phyloP scores from a whole-genome alignment of 768 basidiomycete species.

The Kwoniella sp. region DNA sequence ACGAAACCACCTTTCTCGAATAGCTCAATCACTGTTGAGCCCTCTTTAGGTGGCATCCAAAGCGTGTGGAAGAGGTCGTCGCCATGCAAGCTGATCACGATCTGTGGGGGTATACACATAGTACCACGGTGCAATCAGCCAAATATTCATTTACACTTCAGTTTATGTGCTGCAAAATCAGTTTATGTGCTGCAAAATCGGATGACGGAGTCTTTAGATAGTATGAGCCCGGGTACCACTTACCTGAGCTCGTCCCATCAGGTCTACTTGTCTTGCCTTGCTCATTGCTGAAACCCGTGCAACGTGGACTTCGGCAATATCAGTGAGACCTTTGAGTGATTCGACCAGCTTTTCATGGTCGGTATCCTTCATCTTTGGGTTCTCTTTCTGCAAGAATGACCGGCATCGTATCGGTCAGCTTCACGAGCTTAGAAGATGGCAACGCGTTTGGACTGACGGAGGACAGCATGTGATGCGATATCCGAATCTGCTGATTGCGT shows the following conservation, averaged over 20 bases:
- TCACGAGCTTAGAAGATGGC: too few species aligned
- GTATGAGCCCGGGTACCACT: slow-evolving; percentile 10
- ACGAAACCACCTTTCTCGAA: slow-evolving; percentile 49
- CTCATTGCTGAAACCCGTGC: slow-evolving; percentile 42
- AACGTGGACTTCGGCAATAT: slow-evolving; percentile 51
- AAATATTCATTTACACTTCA: neutral
- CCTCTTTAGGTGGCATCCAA: slow-evolving; percentile 47
- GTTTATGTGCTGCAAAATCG: too few species aligned
- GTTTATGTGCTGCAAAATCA: too few species aligned
- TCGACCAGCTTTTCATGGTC: slow-evolving; percentile 43
- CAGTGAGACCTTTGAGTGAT: slow-evolving; percentile 43
- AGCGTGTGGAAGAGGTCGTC: slow-evolving; percentile 42
- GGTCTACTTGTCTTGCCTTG: slow-evolving; percentile 39
- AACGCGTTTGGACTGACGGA: too few species aligned
- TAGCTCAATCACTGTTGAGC: slow-evolving; percentile 47
- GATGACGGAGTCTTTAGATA: too few species aligned
- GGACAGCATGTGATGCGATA: too few species aligned
- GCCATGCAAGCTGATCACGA: slow-evolving; percentile 45
- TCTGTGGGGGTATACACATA: slow-evolving; percentile 21
- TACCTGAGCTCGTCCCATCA: slow-evolving; percentile 43
- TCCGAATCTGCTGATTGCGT: neutral
- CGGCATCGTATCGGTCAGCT: too few species aligned
- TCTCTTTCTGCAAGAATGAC: slow-evolving; percentile 31
- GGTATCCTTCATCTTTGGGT: slow-evolving; percentile 30
- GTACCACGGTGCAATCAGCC: neutral